Conservation (phyloP, 164 flowering plant genomes). For the Sedum album region DNA sequence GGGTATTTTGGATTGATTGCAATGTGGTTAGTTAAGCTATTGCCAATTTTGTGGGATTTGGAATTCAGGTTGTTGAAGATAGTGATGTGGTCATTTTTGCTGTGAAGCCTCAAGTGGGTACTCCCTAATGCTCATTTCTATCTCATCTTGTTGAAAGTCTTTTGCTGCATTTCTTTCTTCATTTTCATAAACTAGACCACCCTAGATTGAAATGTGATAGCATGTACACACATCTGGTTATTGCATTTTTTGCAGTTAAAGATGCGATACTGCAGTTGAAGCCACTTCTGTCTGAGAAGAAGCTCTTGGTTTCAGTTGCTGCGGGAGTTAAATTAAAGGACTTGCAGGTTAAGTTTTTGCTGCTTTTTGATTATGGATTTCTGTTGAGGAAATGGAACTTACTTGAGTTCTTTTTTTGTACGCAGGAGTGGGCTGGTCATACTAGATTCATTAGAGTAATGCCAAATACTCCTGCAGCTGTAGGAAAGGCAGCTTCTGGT, state of each 20-base stretch:
- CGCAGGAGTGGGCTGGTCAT: constrained; percentile 92
- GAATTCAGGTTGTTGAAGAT: constrained; percentile 58
- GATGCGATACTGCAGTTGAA: constrained; percentile 55
- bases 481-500: constrained; percentile 91
- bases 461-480: constrained; percentile 97
- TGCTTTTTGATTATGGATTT: too few relatives aligned
- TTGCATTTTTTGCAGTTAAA: constrained; percentile 40
- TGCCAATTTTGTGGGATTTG: background rate
- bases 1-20: too few relatives aligned
- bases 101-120: constrained; percentile 90
- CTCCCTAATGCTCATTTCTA: background rate
- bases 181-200: background rate
- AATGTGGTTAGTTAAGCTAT: too few relatives aligned
- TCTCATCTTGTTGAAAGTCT: background rate
- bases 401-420: constrained; percentile 11
- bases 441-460: constrained; percentile 79
- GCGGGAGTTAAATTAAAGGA: constrained; percentile 83
- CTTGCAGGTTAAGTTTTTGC: constrained; percentile 62
- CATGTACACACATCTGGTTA: too few relatives aligned
- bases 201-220: too few relatives aligned
- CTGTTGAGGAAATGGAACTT: background rate
- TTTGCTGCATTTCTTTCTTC: background rate
- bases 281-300: constrained; percentile 53
- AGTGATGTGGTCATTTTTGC: constrained; percentile 76
- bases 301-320: constrained; percentile 85